Evolutionary conservation across 208 protist species (phyloP).

Genomic region (Leishmania guyanensis): DNA sequence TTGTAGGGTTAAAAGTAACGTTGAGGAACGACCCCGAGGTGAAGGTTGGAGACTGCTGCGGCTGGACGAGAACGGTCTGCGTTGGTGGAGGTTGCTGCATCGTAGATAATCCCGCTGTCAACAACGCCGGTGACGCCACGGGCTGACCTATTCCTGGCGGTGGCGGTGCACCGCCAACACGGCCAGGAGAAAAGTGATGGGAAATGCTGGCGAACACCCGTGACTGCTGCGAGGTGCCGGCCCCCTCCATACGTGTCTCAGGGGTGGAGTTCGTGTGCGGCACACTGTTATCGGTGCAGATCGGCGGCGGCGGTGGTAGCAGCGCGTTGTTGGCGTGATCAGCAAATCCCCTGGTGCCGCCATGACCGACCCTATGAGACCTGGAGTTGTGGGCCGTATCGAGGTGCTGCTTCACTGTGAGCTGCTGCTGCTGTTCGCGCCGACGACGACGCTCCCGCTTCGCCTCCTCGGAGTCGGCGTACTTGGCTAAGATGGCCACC

Average conservation of each 20-base stretch:
- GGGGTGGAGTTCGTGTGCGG: constrained; percentile 17
- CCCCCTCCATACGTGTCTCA: constrained; percentile 27
- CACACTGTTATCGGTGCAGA: constrained; percentile 1
- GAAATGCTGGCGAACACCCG: constrained; percentile 31
- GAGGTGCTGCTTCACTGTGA: constrained; percentile 12
- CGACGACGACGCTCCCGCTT: constrained; percentile 80
- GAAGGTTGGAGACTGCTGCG: constrained; percentile 28
- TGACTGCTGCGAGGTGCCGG: constrained; percentile 9
- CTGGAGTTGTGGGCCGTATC: not conserved
- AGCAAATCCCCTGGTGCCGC: constrained; percentile 7
- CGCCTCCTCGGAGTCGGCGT: constrained; percentile 77
- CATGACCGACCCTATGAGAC: not conserved
- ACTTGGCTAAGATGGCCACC: constrained; percentile 80
- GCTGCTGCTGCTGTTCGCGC: constrained; percentile 44
- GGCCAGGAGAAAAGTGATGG: constrained; percentile 24
- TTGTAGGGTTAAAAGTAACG: constrained; percentile 38
- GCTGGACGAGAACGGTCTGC: not conserved
- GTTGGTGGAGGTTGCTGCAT: not conserved
- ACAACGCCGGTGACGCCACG: constrained; percentile 9
- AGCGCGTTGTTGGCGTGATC: not conserved
- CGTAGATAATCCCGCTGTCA: not conserved
- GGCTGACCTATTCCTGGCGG: constrained; percentile 16
- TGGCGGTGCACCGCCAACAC: not conserved
- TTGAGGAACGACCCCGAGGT: constrained; percentile 39
- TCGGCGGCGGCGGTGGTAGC: constrained; percentile 6